A percentile compares a stretch with the other conserved stretches of the same genome.
These are phyloP conservation scores for Tuber aestivum DNA, from an alignment of 495 filamentous ascomycete genomes.

Conservation along the genomic window DNA sequence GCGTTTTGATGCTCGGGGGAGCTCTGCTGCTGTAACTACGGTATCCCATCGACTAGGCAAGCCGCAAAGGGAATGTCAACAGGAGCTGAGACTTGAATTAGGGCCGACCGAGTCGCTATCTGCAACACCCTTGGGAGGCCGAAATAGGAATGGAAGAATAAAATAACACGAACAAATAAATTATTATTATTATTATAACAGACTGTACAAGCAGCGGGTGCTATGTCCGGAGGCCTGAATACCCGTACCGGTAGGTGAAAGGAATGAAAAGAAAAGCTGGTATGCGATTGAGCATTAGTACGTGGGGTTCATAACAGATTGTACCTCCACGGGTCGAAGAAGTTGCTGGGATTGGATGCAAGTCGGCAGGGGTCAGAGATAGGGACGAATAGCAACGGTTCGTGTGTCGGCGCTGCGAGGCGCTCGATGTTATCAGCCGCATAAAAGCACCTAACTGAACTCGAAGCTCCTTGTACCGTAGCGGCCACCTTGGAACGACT, in stretches of 20 bases:
- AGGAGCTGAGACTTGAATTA: neutral
- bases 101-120: neutral
- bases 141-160: neutral
- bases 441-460: constrained; percentile 39
- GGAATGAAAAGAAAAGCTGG: neutral
- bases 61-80: constrained; percentile 5
- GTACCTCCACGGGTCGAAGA: constrained; percentile 34
- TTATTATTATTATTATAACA: neutral
- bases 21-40: neutral
- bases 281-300: constrained; percentile 1
- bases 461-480: constrained; percentile 16
- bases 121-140: neutral
- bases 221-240: neutral
- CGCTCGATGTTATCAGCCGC: constrained; percentile 37
- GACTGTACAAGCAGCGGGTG: neutral
- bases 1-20: neutral
- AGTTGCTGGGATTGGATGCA: constrained; percentile 27
- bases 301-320: constrained; percentile 30
- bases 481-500: constrained; percentile 19
- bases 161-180: neutral
- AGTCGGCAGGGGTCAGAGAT: constrained; percentile 22
- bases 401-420: constrained; percentile 24
- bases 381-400: constrained; percentile 32
- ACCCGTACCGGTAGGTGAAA: neutral
- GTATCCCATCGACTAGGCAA: neutral